Evolutionary conservation across 305 asterid species (phyloP), one percentile per base, ranked within the genome.

Genomic region (Rubia tinctorum): DNA sequence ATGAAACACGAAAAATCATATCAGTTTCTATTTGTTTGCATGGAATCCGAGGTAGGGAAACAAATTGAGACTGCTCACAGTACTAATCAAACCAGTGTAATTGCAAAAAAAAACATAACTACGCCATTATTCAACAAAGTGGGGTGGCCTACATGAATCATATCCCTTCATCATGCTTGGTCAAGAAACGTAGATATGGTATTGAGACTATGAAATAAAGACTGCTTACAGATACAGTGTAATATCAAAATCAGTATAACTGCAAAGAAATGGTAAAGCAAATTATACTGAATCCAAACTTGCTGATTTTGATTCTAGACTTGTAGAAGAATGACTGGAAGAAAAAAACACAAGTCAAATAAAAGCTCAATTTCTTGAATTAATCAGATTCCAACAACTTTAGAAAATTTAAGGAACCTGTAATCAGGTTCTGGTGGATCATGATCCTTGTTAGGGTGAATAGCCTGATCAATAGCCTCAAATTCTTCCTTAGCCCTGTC

Each of bases 401-500:
- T 8, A 27, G 23, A 42, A 3, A n/a, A 39, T 10, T 71, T 71
- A 61, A 44, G 17, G 7, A 45, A 90, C 93, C 88, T 83, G 60
- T 53, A 71, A 34, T 77, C 82, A 39, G 7, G 71, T 60, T 20
- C 55, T 70, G 66, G 40, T 70, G 71, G 61, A 0, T 39, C 51
- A 43, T 79, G 2, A 74, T 85, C 90, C 85, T 86, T 88, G 75
- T 85, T 89, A 6, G 82, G 84, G 75, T 89, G 95, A 73, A 91
- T 80, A 15, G 86, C 83, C 73, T 78, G 87, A 39, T 86, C 89
- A 71, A 92, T 68, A 58, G 96, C 96, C 73, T 90, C 93, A 67
- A 90, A 80, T 76, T 90, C 98, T 83, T 92, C 98, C 79, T 86
- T 90, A 0, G 91, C 95, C 75, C 96, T 87, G 78, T 34, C 39